These are phyloP conservation scores for Verticillium klebahnii DNA, from an alignment of 2,329 filamentous ascomycete species.

Conservation along the genomic window DNA sequence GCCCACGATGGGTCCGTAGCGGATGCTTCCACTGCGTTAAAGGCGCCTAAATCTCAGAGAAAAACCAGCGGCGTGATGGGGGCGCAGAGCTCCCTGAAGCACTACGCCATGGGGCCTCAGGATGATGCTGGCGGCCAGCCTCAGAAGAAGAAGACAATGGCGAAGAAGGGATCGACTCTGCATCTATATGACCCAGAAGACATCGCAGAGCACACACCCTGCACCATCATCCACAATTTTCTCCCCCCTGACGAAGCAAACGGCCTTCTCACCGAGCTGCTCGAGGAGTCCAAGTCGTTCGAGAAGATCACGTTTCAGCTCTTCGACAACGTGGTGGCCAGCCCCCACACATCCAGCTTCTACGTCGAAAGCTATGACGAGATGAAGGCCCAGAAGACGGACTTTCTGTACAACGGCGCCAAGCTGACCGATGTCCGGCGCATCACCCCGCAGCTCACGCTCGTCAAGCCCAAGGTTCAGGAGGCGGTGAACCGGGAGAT, in stretches of 20 bases:
- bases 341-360: constrained; percentile 78
- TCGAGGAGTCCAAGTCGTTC: constrained; percentile 69
- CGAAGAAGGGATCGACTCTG: constrained; percentile 76
- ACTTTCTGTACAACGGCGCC: constrained; percentile 83
- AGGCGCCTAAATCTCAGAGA: constrained; percentile 23
- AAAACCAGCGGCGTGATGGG: constrained; percentile 35
- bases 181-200: constrained; percentile 80
- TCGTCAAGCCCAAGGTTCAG: constrained; percentile 66
- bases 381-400: constrained; percentile 62
- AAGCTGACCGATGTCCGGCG: constrained; percentile 70
- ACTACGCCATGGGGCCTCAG: constrained; percentile 31
- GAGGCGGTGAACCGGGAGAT: constrained; percentile 74
- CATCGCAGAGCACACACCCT: constrained; percentile 79
- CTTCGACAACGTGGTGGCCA: constrained; percentile 82
- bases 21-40: constrained; percentile 55
- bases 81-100: constrained; percentile 59
- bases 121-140: constrained; percentile 9
- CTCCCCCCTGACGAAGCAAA: constrained; percentile 68
- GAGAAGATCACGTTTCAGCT: constrained; percentile 72
- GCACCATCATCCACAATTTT: constrained; percentile 90
- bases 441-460: constrained; percentile 69
- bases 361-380: constrained; percentile 75
- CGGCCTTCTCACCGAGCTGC: constrained; percentile 67
- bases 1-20: constrained; percentile 73
- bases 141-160: constrained; percentile 48